Base-by-base conservation (phyloP, 495 filamentous ascomycete genomes). In the Aspergillus incahuasiensis region DNA sequence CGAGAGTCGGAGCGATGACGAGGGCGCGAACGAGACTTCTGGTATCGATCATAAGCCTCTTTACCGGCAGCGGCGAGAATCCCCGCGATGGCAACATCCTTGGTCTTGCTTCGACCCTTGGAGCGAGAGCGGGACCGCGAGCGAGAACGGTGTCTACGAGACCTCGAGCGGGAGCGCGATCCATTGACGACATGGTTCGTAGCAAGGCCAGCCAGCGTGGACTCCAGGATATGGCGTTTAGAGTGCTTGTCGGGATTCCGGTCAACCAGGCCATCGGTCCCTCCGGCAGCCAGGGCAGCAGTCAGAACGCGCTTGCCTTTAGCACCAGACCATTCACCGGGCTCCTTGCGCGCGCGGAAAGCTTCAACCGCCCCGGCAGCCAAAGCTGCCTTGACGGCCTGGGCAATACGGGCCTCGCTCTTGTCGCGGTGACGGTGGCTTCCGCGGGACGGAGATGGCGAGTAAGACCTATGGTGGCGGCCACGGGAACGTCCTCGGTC, bases 291-390 rank as follows among this genome's bases (percentile, higher is more conserved):
- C 28, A 92, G 79, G 16, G 91, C 91, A 18, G 91, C 91, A 21
- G 91, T 95, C 18, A 95, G 79, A 56, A 96, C 83, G 35, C 91
- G 87, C 69, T 88, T 90, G 54, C 89, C 89, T 69, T 95, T 95
- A 28, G 85, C 83, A 43, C 91, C 91, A 32, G 80, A 85, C 88
- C 89, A 95, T 18, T 83, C 80, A 46, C 91, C 91, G 0, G 88
- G 87, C 45, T 90, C 86, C 61, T 94, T 95, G 65, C 90, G 88
- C 35, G 86, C 79, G 34, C 88, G 83, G 79, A 95, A 95, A 24
- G 91, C 91, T 73, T 95, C 90, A 20, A 89, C 82, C 9, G 90
- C 91, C 56, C 90, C 91, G 49, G 91, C 90, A 35, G 91, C 79
- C 38, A 95, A 70, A 6, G 91, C 92, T 18, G 91, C 90, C 69